phyloP scores from a whole-genome alignment of 225 moss, liverwort and hornwort genomes.

The Antitrichia curtipendula region DNA sequence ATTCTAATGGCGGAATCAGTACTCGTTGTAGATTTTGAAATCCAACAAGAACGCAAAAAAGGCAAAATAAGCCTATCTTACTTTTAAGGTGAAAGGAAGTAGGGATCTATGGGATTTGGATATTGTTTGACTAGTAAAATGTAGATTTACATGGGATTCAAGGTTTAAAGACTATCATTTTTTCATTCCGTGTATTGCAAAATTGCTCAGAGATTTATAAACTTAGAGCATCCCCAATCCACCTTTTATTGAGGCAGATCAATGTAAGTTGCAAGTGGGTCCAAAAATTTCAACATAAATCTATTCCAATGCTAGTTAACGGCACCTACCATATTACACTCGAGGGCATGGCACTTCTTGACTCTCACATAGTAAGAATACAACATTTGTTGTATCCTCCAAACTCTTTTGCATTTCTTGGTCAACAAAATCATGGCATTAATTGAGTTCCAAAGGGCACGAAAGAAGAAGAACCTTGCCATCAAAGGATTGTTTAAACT shows the following conservation, averaged over 20 bases:
- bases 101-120: accelerated
- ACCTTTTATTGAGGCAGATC: accelerated
- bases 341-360: accelerated
- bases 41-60: no score
- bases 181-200: accelerated
- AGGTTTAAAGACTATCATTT: no score
- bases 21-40: no score
- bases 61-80: accelerated
- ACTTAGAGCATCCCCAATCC: no score
- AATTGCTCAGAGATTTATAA: no score
- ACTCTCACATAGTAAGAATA: accelerated
- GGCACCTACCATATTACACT: no score
- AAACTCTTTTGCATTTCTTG: accelerated
- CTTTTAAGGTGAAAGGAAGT: no score
- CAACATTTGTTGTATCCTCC: background rate
- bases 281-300: no score
- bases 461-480: background rate
- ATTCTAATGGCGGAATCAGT: accelerated
- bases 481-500: accelerated
- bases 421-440: background rate
- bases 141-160: accelerated
- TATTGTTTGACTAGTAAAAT: no score
- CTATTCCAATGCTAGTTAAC: no score
- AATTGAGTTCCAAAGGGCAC: accelerated
- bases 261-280: no score